These are phyloP conservation scores for Amborella trichopoda DNA, from an alignment of 164 flowering plant genomes.

Conservation along the genomic window DNA sequence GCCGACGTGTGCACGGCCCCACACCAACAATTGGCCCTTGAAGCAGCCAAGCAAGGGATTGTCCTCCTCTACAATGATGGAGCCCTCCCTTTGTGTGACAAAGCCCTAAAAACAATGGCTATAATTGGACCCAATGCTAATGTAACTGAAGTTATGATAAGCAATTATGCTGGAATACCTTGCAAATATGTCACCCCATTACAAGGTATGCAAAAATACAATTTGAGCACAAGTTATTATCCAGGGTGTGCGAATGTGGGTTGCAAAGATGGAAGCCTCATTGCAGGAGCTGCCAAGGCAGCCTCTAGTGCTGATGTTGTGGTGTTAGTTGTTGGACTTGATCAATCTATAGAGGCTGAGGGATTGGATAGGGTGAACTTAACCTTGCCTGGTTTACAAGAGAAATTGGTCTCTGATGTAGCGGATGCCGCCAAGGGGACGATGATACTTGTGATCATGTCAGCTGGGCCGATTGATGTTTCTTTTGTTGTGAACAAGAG, in stretches of 20 bases:
- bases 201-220: constrained; percentile 30
- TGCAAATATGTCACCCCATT: constrained; percentile 49
- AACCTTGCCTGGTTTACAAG: constrained; percentile 55
- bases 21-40: constrained; percentile 35
- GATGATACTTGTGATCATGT: constrained; percentile 46
- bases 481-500: constrained; percentile 26
- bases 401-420: constrained; percentile 33
- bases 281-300: constrained; percentile 28
- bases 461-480: constrained; percentile 63
- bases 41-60: constrained; percentile 69
- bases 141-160: constrained; percentile 36
- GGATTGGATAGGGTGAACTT: constrained; percentile 37
- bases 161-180: constrained; percentile 62
- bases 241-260: constrained; percentile 34
- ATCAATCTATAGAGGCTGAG: constrained; percentile 53
- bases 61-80: constrained; percentile 46
- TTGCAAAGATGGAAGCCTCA: constrained; percentile 16
- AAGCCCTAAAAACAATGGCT: constrained; percentile 19
- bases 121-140: constrained; percentile 63
- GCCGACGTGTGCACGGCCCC: constrained; percentile 33
- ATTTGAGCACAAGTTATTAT: constrained; percentile 7
- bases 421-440: constrained; percentile 29
- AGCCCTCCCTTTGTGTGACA: constrained; percentile 29
- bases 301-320: constrained; percentile 34
- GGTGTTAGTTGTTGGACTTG: constrained; percentile 49